Percentiles rank a stretch among this genome's conserved stretches.
phyloP scores from a whole-genome alignment of 179 eudicot species.

The Corrigiola litoralis region DNA sequence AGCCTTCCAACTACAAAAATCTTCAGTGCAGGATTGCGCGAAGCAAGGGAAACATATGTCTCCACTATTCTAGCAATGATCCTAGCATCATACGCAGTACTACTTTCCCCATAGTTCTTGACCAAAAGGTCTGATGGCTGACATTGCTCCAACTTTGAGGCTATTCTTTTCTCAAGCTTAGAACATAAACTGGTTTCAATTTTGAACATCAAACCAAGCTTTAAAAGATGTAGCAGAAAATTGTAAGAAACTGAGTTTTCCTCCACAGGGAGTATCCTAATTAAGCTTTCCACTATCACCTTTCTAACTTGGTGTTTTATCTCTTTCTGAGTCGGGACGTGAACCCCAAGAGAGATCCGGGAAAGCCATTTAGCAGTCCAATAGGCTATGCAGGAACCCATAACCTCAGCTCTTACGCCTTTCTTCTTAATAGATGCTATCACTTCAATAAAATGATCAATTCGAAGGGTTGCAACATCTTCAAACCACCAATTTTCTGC shows the following conservation, averaged over 20 bases:
- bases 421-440: constrained; percentile 32
- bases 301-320: constrained; percentile 22
- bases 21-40: constrained; percentile 14
- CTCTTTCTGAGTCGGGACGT: constrained; percentile 22
- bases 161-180: constrained; percentile 32
- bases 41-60: constrained; percentile 23
- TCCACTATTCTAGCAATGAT: constrained; percentile 32
- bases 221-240: constrained; percentile 41
- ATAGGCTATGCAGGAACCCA: constrained; percentile 44
- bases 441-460: constrained; percentile 53
- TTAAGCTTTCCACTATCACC: constrained; percentile 35
- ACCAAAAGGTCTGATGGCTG: constrained; percentile 40
- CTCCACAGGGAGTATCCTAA: constrained; percentile 38
- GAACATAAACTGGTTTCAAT: constrained; percentile 22
- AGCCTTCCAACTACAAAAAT: constrained; percentile 36
- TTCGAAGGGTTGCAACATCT: constrained; percentile 40
- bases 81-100: constrained; percentile 31
- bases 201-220: constrained; percentile 35
- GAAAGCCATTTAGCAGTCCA: constrained; percentile 49
- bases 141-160: constrained; percentile 26
- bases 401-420: constrained; percentile 32
- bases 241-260: constrained; percentile 37
- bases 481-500: constrained; percentile 46
- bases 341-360: constrained; percentile 22
- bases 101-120: constrained; percentile 32